A percentile compares a stretch with the other conserved stretches of the same genome.
phyloP scores from a whole-genome alignment of 352 stramenopile species.

The Globisporangium acanthophoron region DNA sequence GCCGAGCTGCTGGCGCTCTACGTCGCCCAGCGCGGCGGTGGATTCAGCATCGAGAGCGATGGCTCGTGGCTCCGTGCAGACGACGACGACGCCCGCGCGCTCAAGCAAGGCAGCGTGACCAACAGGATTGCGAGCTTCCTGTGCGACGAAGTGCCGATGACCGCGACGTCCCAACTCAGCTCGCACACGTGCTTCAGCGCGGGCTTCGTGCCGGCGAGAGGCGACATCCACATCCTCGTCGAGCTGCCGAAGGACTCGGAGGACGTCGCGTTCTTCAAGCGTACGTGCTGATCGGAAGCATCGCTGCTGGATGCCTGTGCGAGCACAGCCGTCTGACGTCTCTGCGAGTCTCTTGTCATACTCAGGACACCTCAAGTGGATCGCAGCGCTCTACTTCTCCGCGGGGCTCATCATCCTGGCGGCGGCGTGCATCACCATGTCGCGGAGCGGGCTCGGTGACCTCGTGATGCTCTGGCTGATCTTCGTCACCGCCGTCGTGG shows the following conservation, averaged over 20 bases:
- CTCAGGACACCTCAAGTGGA: not conserved
- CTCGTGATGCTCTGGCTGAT: slow-evolving; percentile 2
- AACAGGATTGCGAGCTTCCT: not conserved
- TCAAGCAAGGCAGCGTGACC: not conserved
- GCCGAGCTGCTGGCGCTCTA: slow-evolving; percentile 1
- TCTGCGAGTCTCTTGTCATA: not conserved
- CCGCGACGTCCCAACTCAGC: not conserved
- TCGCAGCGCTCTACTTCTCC: not conserved
- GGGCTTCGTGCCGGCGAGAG: not conserved
- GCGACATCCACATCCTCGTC: not conserved
- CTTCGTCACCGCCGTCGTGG: slow-evolving; percentile 1
- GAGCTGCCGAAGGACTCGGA: not conserved
- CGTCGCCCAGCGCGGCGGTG: not conserved
- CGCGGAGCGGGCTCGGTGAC: not conserved
- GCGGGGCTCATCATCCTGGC: not conserved
- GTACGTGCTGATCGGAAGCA: not conserved
- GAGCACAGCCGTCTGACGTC: not conserved
- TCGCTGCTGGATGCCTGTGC: too few relatives aligned
- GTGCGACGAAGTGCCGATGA: not conserved
- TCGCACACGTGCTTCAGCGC: not conserved
- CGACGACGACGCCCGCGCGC: not conserved
- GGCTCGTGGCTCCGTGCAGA: not conserved
- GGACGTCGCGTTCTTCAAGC: not conserved
- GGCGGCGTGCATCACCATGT: not conserved
- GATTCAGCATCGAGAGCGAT: not conserved